A percentile compares a stretch with the other conserved stretches of the same genome.
phyloP scores from a whole-genome alignment of 164 flowering plant genomes.

The Houttuynia cordata region DNA sequence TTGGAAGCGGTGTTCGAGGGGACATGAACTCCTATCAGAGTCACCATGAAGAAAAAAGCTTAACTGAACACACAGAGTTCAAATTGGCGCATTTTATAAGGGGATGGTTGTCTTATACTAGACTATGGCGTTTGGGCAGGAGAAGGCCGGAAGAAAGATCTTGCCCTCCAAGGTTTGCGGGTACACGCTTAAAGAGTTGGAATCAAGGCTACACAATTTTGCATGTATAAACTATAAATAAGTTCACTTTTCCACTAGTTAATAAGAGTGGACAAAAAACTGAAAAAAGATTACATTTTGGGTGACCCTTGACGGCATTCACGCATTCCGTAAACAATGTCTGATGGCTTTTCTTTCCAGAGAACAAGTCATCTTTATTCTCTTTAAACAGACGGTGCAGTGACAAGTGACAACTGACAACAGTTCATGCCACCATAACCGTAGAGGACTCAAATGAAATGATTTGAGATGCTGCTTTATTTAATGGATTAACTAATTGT shows the following conservation, averaged over 20 bases:
- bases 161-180: neutral
- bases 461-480: no score
- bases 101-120: constrained; percentile 13
- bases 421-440: no score
- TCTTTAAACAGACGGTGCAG: no score
- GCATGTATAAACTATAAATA: no score
- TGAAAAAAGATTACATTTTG: neutral
- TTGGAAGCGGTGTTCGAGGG: neutral
- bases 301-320: neutral
- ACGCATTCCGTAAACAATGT: neutral
- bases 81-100: constrained; percentile 15
- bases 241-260: no score
- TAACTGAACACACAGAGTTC: constrained; percentile 4
- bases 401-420: no score
- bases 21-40: neutral
- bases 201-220: neutral
- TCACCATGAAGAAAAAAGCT: neutral
- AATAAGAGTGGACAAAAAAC: neutral
- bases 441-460: no score
- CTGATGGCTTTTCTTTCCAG: no score
- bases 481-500: no score
- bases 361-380: no score
- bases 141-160: neutral
- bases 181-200: neutral
- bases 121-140: neutral